Evolutionary conservation across 208 protist genomes (phyloP).

Genomic region (Acanthamoeba culbertsoni): DNA sequence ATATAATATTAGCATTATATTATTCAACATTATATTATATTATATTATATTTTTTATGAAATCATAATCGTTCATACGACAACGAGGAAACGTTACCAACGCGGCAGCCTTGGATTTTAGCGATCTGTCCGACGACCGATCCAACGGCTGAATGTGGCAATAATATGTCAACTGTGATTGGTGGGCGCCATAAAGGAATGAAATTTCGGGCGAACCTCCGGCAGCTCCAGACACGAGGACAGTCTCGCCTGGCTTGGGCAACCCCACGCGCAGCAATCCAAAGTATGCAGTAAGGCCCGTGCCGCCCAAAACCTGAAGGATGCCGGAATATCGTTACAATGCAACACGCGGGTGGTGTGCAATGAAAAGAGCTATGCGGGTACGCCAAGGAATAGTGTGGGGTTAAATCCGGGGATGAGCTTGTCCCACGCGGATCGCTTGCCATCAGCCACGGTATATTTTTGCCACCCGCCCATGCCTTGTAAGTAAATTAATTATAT

Average conservation of each 20-base stretch:
- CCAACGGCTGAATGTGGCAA: constrained; percentile 63
- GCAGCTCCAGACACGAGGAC: constrained; percentile 72
- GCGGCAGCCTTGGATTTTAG: constrained; percentile 68
- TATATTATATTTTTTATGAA: too few species aligned
- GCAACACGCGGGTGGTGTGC: too few species aligned
- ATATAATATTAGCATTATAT: too few species aligned
- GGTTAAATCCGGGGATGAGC: not conserved
- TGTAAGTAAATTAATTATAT: too few species aligned
- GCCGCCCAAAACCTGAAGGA: not conserved
- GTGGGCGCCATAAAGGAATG: not conserved
- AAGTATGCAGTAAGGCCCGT: constrained; percentile 54
- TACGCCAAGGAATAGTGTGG: constrained; percentile 48
- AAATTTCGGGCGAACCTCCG: constrained; percentile 58
- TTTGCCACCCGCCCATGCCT: constrained; percentile 43
- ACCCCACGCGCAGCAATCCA: constrained; percentile 55
- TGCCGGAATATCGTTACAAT: too few species aligned
- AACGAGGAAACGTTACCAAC: not conserved
- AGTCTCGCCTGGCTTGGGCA: constrained; percentile 77
- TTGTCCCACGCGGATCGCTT: constrained; percentile 16
- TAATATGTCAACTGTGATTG: not conserved
- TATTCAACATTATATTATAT: too few species aligned
- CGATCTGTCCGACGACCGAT: constrained; percentile 61
- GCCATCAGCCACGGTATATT: not conserved
- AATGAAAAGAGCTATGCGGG: not conserved
- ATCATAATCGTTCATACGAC: too few species aligned